Conservation (phyloP, 129 eudicot genomes). For the Escallonia rubra region DNA sequence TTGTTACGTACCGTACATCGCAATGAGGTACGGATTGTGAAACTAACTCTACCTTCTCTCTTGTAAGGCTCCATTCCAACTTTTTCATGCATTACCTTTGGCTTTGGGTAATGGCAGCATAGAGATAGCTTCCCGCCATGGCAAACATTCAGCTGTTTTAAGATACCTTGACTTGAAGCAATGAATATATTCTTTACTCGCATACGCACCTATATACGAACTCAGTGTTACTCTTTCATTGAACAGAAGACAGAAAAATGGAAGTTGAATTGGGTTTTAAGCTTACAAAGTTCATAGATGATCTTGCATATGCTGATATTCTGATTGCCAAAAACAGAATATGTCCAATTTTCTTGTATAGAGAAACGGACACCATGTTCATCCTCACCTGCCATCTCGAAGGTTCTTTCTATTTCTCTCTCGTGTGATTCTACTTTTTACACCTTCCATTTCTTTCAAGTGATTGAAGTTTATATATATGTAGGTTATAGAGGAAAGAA, state of each 20-base stretch:
- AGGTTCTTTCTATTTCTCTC: conserved; percentile 20
- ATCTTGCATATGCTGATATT: conserved; percentile 14
- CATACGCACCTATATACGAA: too few relatives aligned
- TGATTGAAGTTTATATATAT: neutral
- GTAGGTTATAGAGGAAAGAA: conserved; percentile 32
- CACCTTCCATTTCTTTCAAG: neutral
- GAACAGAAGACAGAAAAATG: conserved; percentile 7
- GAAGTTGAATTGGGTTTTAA: conserved; percentile 36
- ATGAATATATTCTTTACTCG: too few relatives aligned
- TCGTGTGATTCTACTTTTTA: neutral
- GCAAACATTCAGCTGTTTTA: too few relatives aligned
- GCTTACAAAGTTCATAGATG: conserved; percentile 22
- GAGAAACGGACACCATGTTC: conserved; percentile 34
- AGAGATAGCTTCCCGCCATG: too few relatives aligned
- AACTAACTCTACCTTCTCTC: too few relatives aligned
- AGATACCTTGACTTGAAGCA: too few relatives aligned
- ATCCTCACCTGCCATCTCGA: conserved; percentile 40
- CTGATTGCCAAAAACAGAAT: conserved; percentile 20
- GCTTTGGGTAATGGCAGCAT: too few relatives aligned
- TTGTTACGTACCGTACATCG: too few relatives aligned
- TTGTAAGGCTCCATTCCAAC: too few relatives aligned
- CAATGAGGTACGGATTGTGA: too few relatives aligned
- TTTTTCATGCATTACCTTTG: too few relatives aligned
- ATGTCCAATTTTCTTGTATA: conserved; percentile 32
- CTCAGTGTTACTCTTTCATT: too few relatives aligned